Percentiles rank a stretch among this genome's conserved stretches.
Evolutionary conservation across 768 basidiomycete species (phyloP).

Genomic region (Suillus americanus): DNA sequence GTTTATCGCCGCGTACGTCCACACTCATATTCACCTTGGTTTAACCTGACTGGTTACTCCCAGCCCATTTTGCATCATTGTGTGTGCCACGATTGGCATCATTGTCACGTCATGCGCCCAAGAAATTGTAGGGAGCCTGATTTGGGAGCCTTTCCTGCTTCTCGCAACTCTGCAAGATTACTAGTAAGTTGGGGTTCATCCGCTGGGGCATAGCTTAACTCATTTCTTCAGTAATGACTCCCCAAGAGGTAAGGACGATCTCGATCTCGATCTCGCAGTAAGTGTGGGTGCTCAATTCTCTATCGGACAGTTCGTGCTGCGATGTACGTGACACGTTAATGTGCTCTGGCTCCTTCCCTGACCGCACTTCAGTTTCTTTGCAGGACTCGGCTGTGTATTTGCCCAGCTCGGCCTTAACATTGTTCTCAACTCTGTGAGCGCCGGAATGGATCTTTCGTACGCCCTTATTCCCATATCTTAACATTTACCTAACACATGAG

Average conservation of each 20-base stretch:
- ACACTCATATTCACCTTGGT: not conserved
- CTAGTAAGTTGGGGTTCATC: constrained; percentile 9
- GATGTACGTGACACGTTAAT: constrained; percentile 6
- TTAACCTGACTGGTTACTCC: constrained; percentile 9
- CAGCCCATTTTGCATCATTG: constrained; percentile 15
- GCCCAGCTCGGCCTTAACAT: constrained; percentile 20
- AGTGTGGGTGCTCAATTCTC: not conserved
- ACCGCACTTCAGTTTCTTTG: constrained; percentile 16
- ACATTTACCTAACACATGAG: not conserved
- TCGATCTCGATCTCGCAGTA: no score
- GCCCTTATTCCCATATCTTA: not conserved
- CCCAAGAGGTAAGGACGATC: constrained; percentile 8
- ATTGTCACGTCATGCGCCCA: constrained; percentile 12
- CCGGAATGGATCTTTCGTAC: constrained; percentile 21
- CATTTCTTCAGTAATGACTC: constrained; percentile 5
- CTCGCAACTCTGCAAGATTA: constrained; percentile 20
- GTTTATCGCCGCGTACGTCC: not conserved
- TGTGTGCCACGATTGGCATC: constrained; percentile 17
- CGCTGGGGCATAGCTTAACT: not conserved
- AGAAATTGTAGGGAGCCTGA: constrained; percentile 17
- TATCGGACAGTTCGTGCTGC: constrained; percentile 7
- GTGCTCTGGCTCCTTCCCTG: constrained; percentile 4
- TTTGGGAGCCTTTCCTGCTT: constrained; percentile 19
- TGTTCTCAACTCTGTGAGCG: constrained; percentile 20
- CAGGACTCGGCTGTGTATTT: constrained; percentile 19